Percentiles rank a stretch among this genome's conserved stretches.
phyloP scores from a whole-genome alignment of 768 basidiomycete species.

The Suillus fuscotomentosus region DNA sequence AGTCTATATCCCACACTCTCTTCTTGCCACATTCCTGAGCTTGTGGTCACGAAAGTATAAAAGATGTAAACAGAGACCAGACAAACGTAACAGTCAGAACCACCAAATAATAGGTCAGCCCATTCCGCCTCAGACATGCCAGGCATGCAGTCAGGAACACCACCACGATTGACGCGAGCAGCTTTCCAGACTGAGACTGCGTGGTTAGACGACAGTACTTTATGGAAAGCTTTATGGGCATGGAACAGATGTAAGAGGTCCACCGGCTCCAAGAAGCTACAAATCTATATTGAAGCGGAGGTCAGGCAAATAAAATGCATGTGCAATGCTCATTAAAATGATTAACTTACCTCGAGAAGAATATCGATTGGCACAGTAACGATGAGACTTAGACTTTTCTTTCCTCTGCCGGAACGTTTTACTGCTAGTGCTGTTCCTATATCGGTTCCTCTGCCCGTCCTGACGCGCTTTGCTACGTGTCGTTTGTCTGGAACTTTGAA shows the following conservation, averaged over 20 bases:
- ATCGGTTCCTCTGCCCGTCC: background rate
- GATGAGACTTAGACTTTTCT: constrained; percentile 11
- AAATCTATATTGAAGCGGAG: constrained; percentile 20
- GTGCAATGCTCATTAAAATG: too few species aligned
- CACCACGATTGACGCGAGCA: background rate
- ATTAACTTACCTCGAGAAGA: constrained; percentile 22
- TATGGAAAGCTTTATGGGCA: constrained; percentile 25
- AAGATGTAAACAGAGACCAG: background rate
- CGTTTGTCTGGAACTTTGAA: background rate
- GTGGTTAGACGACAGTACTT: constrained; percentile 18
- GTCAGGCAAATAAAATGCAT: background rate
- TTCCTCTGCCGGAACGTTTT: background rate
- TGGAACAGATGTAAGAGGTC: constrained; percentile 31
- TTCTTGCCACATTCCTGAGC: constrained; percentile 13
- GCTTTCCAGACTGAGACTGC: constrained; percentile 26
- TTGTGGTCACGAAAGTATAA: background rate
- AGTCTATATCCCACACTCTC: constrained; percentile 15
- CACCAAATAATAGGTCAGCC: constrained; percentile 25
- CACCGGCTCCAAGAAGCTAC: constrained; percentile 24
- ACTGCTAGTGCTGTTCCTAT: background rate
- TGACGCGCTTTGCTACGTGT: background rate
- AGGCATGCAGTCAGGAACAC: constrained; percentile 21
- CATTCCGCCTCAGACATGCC: constrained; percentile 25
- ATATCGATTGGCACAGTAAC: constrained; percentile 24
- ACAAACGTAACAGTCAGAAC: constrained; percentile 17